These are phyloP conservation scores for Zymoseptoria pseudotritici DNA, from an alignment of 2,329 filamentous ascomycete genomes.

Conservation along the genomic window DNA sequence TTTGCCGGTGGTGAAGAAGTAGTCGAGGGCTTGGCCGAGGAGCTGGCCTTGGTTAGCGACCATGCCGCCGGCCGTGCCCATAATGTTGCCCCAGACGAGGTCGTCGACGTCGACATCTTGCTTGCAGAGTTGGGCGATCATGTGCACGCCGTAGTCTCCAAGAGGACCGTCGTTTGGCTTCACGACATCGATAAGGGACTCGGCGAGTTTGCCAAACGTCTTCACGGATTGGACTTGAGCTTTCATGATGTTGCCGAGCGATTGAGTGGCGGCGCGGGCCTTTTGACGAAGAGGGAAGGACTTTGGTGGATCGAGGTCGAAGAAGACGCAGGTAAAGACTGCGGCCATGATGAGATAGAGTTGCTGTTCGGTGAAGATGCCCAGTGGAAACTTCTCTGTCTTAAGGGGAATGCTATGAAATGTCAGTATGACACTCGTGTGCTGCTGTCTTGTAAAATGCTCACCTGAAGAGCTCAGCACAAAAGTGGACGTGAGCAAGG, in stretches of 20 bases:
- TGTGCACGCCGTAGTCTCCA: slow-evolving; percentile 47
- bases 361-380: slow-evolving; percentile 48
- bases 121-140: slow-evolving; percentile 47
- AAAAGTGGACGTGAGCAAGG: slow-evolving; percentile 48
- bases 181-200: slow-evolving; percentile 34
- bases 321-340: slow-evolving; percentile 49
- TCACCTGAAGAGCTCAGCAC: slow-evolving; percentile 42
- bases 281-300: slow-evolving; percentile 46
- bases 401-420: slow-evolving; percentile 44
- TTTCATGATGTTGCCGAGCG: slow-evolving; percentile 44
- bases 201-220: slow-evolving; percentile 33
- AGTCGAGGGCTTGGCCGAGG: slow-evolving; percentile 51
- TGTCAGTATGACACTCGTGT: not conserved
- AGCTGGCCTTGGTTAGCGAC: slow-evolving; percentile 52
- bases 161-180: slow-evolving; percentile 35
- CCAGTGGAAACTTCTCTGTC: slow-evolving; percentile 42
- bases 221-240: slow-evolving; percentile 42
- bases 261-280: slow-evolving; percentile 40
- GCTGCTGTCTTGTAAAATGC: not conserved
- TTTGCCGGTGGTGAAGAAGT: slow-evolving; percentile 46
- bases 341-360: slow-evolving; percentile 47
- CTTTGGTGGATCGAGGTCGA: slow-evolving; percentile 46
- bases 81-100: slow-evolving; percentile 50
- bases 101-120: slow-evolving; percentile 38
- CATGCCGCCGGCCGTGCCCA: slow-evolving; percentile 51